Percentiles rank a stretch among this genome's conserved stretches.
Conservation (phyloP, 306 rosid genomes). For the Sechiopsis laciniata region DNA sequence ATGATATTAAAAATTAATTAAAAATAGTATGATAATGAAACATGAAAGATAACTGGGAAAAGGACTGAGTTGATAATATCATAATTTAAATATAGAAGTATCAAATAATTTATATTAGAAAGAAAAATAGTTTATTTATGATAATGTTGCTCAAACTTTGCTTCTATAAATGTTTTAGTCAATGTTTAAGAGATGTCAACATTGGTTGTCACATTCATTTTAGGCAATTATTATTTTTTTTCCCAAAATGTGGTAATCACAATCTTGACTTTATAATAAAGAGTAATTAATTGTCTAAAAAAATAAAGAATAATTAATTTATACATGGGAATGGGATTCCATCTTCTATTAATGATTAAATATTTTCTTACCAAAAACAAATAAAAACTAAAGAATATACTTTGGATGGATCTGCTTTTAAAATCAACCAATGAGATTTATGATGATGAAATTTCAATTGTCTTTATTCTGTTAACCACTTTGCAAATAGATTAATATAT, state of each 20-base stretch:
- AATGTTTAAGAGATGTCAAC: conserved; percentile 11
- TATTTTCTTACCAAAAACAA: neutral
- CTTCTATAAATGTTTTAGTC: neutral
- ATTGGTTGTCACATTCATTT: neutral
- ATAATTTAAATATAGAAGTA: neutral
- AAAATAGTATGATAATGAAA: neutral
- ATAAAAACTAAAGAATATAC: neutral
- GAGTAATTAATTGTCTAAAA: too few relatives aligned
- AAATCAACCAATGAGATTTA: conserved; percentile 12
- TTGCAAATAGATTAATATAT: neutral
- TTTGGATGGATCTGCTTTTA: neutral
- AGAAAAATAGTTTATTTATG: neutral
- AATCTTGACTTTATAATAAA: conserved; percentile 14
- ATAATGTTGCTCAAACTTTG: neutral
- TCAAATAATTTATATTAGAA: neutral
- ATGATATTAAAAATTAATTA: neutral
- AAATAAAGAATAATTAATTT: neutral
- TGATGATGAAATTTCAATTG: conserved; percentile 11
- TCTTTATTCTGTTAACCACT: conserved; percentile 1
- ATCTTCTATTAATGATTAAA: neutral
- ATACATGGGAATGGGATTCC: neutral
- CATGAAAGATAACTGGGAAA: neutral
- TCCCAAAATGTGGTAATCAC: neutral
- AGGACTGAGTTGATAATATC: too few relatives aligned
- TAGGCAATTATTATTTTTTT: neutral